Evolutionary conservation across 1,139 yeast species (phyloP).

Genomic region (Protomyces arabidopsidicola): DNA sequence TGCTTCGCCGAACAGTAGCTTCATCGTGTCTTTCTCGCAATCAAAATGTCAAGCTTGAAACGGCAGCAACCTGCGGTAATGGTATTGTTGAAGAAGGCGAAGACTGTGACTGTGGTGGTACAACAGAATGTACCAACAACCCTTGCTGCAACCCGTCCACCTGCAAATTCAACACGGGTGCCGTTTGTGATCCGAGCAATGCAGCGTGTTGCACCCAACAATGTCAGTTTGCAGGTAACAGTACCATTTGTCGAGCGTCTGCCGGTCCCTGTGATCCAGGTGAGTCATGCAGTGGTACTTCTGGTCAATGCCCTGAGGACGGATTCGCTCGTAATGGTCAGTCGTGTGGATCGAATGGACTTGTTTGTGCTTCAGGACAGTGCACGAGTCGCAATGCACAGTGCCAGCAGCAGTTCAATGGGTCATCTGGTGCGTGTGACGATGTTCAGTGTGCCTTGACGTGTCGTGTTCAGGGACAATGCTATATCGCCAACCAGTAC

Average conservation of each 20-base stretch:
- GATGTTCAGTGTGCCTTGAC: slow-evolving; percentile 39
- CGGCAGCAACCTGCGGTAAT: slow-evolving; percentile 41
- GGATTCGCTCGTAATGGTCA: slow-evolving; percentile 37
- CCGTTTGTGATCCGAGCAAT: slow-evolving; percentile 42
- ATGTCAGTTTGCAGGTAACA: slow-evolving; percentile 39
- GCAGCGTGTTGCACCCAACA: slow-evolving; percentile 39
- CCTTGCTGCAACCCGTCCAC: slow-evolving; percentile 43
- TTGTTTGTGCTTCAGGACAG: slow-evolving; percentile 42
- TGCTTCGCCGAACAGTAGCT: slow-evolving; percentile 38
- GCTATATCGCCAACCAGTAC: slow-evolving; percentile 39
- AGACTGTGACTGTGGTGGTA: slow-evolving; percentile 45
- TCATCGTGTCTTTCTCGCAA: slow-evolving; percentile 41
- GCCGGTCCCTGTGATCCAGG: slow-evolving; percentile 43
- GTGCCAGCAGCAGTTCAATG: slow-evolving; percentile 33
- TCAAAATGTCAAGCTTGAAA: slow-evolving; percentile 39
- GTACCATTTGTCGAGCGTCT: slow-evolving; percentile 39
- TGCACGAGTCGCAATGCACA: slow-evolving; percentile 42
- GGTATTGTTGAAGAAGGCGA: slow-evolving; percentile 45
- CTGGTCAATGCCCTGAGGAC: slow-evolving; percentile 41
- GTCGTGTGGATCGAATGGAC: slow-evolving; percentile 35
- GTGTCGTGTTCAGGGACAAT: slow-evolving; percentile 37
- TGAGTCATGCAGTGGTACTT: slow-evolving; percentile 41
- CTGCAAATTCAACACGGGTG: slow-evolving; percentile 39
- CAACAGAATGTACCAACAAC: slow-evolving; percentile 39
- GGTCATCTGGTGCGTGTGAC: slow-evolving; percentile 36